phyloP scores from a whole-genome alignment of 257 asterid species.

The Nicotiana obtusifolia region DNA sequence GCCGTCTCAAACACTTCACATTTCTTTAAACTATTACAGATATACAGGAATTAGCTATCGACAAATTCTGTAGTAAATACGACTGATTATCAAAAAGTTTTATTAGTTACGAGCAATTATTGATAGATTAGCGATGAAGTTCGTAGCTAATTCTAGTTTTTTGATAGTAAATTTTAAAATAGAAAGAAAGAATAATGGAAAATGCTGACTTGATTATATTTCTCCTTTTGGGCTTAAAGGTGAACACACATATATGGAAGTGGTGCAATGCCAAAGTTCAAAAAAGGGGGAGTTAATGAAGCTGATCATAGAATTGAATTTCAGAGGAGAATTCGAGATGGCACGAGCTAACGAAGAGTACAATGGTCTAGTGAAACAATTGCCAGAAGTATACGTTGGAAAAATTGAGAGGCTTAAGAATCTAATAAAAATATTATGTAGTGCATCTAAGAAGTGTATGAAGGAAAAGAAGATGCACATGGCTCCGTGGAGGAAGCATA shows the following conservation, averaged over 20 bases:
- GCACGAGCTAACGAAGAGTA: constrained; percentile 26
- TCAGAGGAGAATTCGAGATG: constrained; percentile 30
- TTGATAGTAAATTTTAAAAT: no score
- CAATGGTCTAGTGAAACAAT: constrained; percentile 6
- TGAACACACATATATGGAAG: constrained; percentile 35
- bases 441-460: constrained; percentile 35
- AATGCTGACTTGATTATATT: not conserved
- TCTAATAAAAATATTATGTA: constrained; percentile 32
- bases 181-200: not conserved
- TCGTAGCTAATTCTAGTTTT: no score
- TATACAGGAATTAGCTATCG: no score
- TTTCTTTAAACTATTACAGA: no score
- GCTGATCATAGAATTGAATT: constrained; percentile 36
- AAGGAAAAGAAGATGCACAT: constrained; percentile 35
- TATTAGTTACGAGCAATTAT: no score
- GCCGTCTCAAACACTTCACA: no score
- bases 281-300: constrained; percentile 14
- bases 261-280: not conserved
- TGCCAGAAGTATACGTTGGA: constrained; percentile 38
- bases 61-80: no score
- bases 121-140: no score
- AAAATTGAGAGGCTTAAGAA: constrained; percentile 25
- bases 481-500: constrained; percentile 46
- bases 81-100: no score
- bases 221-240: constrained; percentile 12